These are phyloP conservation scores for Starmerella apicola DNA, from an alignment of 805 yeast species.

Conservation along the genomic window DNA sequence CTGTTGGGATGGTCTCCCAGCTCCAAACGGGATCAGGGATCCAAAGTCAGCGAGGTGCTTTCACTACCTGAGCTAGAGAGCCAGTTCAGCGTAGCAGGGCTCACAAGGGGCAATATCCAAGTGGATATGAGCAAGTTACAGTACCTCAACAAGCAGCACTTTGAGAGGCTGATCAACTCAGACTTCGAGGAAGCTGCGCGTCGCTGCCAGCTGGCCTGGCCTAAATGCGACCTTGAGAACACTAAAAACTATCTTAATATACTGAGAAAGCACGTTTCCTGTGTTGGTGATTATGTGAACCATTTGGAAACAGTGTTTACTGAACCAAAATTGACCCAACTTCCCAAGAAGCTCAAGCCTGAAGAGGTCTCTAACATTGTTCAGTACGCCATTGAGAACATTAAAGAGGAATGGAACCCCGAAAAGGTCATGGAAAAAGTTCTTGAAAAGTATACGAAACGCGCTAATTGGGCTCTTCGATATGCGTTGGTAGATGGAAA, in stretches of 20 bases:
- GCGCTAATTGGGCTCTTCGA: slow-evolving; percentile 46
- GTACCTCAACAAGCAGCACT: slow-evolving; percentile 64
- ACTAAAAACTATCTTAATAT: slow-evolving; percentile 32
- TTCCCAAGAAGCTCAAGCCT: slow-evolving; percentile 2
- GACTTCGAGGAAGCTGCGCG: slow-evolving; percentile 5
- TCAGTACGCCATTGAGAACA: slow-evolving; percentile 1
- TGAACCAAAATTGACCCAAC: slow-evolving; percentile 10
- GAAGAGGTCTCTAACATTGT: background rate
- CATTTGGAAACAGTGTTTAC: slow-evolving; percentile 26
- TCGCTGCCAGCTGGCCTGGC: slow-evolving; percentile 15
- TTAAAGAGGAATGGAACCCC: slow-evolving; percentile 3
- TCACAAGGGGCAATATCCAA: slow-evolving; percentile 89
- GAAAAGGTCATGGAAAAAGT: slow-evolving; percentile 1
- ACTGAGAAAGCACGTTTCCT: slow-evolving; percentile 40
- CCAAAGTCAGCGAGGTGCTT: slow-evolving; percentile 24
- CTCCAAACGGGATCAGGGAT: slow-evolving; percentile 25
- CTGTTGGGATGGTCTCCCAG: slow-evolving; percentile 91
- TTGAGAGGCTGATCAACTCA: slow-evolving; percentile 4
- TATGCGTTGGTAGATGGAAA: slow-evolving; percentile 57
- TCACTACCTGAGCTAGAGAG: slow-evolving; percentile 36
- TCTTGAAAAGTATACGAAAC: slow-evolving; percentile 10
- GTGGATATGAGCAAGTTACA: slow-evolving; percentile 67
- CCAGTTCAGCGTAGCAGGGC: slow-evolving; percentile 50
- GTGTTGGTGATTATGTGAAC: slow-evolving; percentile 40
- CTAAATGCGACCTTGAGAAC: slow-evolving; percentile 24